Evolutionary conservation across 305 asterid genomes (phyloP).

Genomic region (Nicotiana rustica): DNA sequence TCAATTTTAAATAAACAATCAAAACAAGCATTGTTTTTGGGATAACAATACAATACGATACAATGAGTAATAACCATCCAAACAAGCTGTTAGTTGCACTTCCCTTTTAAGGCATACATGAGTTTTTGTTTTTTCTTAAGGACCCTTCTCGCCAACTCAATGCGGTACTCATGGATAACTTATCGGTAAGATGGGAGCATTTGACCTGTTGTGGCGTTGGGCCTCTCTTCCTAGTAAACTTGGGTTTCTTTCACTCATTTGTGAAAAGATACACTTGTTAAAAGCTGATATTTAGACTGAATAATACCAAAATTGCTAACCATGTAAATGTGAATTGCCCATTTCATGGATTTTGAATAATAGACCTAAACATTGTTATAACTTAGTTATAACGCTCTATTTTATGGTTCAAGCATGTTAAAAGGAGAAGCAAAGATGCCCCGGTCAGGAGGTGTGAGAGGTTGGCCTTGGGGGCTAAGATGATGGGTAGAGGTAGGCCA

Average conservation of each 20-base stretch:
- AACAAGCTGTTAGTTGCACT: not conserved
- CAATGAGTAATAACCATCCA: too few relatives aligned
- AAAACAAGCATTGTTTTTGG: too few relatives aligned
- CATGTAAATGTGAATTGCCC: not conserved
- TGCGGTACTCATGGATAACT: not conserved
- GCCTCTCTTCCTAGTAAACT: constrained; percentile 22
- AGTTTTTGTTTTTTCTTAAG: not conserved
- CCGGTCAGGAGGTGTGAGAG: too few relatives aligned
- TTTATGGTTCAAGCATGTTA: not conserved
- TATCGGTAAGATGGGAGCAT: constrained; percentile 7
- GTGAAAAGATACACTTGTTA: constrained; percentile 11
- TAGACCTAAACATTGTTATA: constrained; percentile 24
- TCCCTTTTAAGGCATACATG: too few relatives aligned
- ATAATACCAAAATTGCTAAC: constrained; percentile 13
- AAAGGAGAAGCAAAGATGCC: too few relatives aligned
- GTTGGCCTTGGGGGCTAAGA: too few relatives aligned
- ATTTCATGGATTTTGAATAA: not conserved
- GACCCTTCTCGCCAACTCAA: not conserved
- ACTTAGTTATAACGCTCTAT: not conserved
- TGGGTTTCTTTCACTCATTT: constrained; percentile 20
- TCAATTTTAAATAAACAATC: too few relatives aligned
- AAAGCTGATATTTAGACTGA: constrained; percentile 10
- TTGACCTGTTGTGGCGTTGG: not conserved
- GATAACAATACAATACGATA: too few relatives aligned
- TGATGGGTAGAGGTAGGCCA: too few relatives aligned